phyloP scores from a whole-genome alignment of 345 rosid genomes.

The Lepidium didymum region DNA sequence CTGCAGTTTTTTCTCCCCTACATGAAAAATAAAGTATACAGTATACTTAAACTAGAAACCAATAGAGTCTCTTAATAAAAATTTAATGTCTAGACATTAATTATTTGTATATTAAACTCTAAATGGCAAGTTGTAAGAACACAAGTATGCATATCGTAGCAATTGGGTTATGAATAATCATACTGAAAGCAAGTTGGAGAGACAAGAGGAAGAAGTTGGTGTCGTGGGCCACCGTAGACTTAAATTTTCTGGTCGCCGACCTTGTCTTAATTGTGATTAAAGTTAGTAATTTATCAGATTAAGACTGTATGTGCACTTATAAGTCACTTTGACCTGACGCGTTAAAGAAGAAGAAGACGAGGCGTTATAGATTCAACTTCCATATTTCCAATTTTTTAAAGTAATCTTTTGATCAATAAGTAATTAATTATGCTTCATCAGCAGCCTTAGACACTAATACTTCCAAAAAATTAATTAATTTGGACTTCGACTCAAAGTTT shows the following conservation, averaged over 20 bases:
- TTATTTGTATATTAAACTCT: no score
- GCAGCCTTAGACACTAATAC: constrained; percentile 15
- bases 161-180: no score
- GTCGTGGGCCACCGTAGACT: no score
- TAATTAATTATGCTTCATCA: neutral
- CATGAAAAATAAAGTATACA: no score
- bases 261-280: neutral
- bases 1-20: neutral
- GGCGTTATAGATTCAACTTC: neutral
- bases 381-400: neutral
- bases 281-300: neutral
- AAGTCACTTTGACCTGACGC: constrained; percentile 12
- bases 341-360: neutral
- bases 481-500: neutral
- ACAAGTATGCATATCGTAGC: no score
- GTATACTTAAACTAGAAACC: no score
- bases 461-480: constrained; percentile 1
- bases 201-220: no score
- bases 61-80: no score
- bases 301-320: constrained; percentile 19
- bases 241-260: no score
- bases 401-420: neutral
- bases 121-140: no score
- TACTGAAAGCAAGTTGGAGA: no score
- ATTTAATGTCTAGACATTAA: no score